phyloP scores from a whole-genome alignment of 2,329 filamentous ascomycete genomes.

The Ceratocystis papillata region DNA sequence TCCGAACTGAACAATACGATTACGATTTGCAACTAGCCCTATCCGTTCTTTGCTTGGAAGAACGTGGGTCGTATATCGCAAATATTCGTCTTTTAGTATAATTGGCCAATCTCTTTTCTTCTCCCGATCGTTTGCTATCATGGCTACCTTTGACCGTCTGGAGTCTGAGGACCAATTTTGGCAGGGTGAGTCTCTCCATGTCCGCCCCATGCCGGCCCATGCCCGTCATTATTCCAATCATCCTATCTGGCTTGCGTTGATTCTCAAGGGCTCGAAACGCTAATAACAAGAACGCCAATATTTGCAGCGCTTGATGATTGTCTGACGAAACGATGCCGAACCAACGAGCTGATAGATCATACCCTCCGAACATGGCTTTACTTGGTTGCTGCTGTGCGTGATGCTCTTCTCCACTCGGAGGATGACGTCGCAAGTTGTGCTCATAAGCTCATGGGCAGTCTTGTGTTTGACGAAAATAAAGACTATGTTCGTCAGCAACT shows the following conservation, averaged over 20 bases:
- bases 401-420: constrained; percentile 62
- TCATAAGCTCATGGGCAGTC: constrained; percentile 64
- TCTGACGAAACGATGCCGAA: constrained; percentile 39
- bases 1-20: background rate
- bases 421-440: constrained; percentile 72
- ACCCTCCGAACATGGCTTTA: constrained; percentile 73
- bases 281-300: background rate
- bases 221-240: background rate
- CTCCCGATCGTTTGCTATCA: constrained; percentile 1
- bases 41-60: background rate
- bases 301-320: constrained; percentile 39
- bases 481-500: constrained; percentile 90
- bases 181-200: constrained; percentile 51
- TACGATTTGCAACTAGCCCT: background rate
- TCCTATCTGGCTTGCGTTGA: background rate
- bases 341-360: constrained; percentile 62
- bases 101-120: background rate
- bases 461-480: constrained; percentile 60
- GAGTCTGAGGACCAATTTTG: constrained; percentile 70
- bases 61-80: background rate
- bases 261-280: background rate
- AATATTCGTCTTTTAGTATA: background rate
- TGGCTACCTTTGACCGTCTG: constrained; percentile 22
- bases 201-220: background rate
- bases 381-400: constrained; percentile 65